A percentile compares a stretch with the other conserved stretches of the same genome.
Conservation (phyloP, 768 basidiomycete genomes). For the Phanerochaete sordida region DNA sequence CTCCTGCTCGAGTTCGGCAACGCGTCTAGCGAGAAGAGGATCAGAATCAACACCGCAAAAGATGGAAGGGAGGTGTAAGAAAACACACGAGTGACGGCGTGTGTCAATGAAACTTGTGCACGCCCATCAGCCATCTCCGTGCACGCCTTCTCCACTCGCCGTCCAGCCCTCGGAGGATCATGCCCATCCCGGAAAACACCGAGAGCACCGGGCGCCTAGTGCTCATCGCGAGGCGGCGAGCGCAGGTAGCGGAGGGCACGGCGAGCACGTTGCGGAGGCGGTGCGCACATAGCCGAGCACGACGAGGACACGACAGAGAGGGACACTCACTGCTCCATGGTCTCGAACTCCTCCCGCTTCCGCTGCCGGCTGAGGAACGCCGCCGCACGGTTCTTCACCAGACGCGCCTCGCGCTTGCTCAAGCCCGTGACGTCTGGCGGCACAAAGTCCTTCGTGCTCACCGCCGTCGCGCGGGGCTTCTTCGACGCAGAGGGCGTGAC, state of each 20-base stretch:
- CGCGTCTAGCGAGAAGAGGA: slow-evolving; percentile 50
- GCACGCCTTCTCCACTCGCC: background rate
- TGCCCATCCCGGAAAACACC: slow-evolving; percentile 1
- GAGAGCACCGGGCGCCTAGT: background rate
- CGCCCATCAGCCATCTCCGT: background rate
- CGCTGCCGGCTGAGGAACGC: slow-evolving; percentile 89
- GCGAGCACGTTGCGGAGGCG: background rate
- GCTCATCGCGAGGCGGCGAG: slow-evolving; percentile 13
- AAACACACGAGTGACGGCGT: background rate
- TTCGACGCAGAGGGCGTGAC: slow-evolving; percentile 28
- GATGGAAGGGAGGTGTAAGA: background rate
- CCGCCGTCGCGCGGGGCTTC: slow-evolving; percentile 45
- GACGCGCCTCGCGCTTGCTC: slow-evolving; percentile 85
- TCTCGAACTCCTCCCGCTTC: slow-evolving; percentile 90
- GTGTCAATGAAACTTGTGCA: slow-evolving; percentile 1
- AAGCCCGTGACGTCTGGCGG: slow-evolving; percentile 87
- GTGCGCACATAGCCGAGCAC: slow-evolving; percentile 3
- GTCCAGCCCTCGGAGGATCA: background rate
- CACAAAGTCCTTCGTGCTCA: slow-evolving; percentile 76
- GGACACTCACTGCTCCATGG: slow-evolving; percentile 78
- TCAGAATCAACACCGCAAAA: background rate
- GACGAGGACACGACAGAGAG: background rate
- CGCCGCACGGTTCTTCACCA: slow-evolving; percentile 90
- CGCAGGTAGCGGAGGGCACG: slow-evolving; percentile 1
- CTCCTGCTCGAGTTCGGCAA: slow-evolving; percentile 81